Conservation (phyloP, 352 stramenopile species). For the Phytophthora parvispora region DNA sequence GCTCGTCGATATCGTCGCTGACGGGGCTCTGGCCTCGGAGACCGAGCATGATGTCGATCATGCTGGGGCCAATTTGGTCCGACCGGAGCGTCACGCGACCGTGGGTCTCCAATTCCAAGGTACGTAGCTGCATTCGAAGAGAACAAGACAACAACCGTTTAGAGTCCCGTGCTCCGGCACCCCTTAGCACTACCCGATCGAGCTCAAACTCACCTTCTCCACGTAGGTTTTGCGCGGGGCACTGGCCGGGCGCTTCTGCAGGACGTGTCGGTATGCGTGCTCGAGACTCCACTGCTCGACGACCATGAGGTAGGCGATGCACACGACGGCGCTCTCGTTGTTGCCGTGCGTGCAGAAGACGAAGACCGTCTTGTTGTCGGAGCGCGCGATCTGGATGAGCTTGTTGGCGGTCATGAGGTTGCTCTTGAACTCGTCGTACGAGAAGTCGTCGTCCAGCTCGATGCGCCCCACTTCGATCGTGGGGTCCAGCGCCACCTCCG, state of each 20-base stretch:
- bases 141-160: conserved; percentile 6
- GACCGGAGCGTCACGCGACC: conserved; percentile 70
- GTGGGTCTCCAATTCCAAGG: conserved; percentile 66
- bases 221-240: conserved; percentile 74
- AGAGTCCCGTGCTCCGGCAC: neutral
- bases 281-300: conserved; percentile 69
- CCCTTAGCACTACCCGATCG: neutral
- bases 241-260: conserved; percentile 67
- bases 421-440: conserved; percentile 66
- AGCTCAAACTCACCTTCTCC: conserved; percentile 52
- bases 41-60: conserved; percentile 82
- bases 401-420: conserved; percentile 54
- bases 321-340: conserved; percentile 78
- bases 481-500: conserved; percentile 24
- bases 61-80: conserved; percentile 72
- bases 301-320: conserved; percentile 74
- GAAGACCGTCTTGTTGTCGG: conserved; percentile 62
- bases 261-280: conserved; percentile 67
- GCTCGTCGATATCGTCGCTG: conserved; percentile 50
- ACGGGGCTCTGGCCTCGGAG: conserved; percentile 52
- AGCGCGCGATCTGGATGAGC: conserved; percentile 49
- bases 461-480: conserved; percentile 49
- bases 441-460: conserved; percentile 73
- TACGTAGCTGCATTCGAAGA: conserved; percentile 42
- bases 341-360: conserved; percentile 82